Conservation (phyloP, 2,329 filamentous ascomycete species). For the Mycosphaerella sp. region DNA sequence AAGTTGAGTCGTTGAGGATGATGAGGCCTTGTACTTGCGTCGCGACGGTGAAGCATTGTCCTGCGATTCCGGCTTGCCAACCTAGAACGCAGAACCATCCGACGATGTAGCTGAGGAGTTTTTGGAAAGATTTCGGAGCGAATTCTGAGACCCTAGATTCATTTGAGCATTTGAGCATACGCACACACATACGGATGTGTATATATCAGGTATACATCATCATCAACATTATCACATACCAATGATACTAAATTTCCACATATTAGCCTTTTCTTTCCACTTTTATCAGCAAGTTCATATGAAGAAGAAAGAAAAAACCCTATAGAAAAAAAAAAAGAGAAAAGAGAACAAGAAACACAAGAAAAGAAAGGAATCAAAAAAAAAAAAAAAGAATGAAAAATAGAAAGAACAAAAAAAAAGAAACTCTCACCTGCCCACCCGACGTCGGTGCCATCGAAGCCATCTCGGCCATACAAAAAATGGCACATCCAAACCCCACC, state of each 20-base stretch:
- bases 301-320: too few species aligned
- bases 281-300: too few species aligned
- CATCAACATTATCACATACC: neutral
- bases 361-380: too few species aligned
- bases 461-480: slow-evolving; percentile 24
- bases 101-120: slow-evolving; percentile 39
- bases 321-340: too few species aligned
- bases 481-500: slow-evolving; percentile 22
- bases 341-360: too few species aligned
- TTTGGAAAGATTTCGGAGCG: slow-evolving; percentile 37
- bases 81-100: slow-evolving; percentile 39
- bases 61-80: slow-evolving; percentile 38
- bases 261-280: too few species aligned
- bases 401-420: too few species aligned
- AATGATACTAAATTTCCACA: slow-evolving; percentile 19
- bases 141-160: slow-evolving; percentile 34
- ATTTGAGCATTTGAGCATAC: too few species aligned
- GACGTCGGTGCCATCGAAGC: slow-evolving; percentile 31
- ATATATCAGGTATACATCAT: too few species aligned
- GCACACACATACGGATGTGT: too few species aligned
- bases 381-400: too few species aligned
- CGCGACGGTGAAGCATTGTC: slow-evolving; percentile 41
- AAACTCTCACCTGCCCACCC: slow-evolving; percentile 25
- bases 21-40: slow-evolving; percentile 43
- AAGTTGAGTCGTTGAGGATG: slow-evolving; percentile 39